Evolutionary conservation across 441 rosid species (phyloP), one percentile per base, ranked within the genome.

Genomic region (Gossypium schwendimanii): DNA sequence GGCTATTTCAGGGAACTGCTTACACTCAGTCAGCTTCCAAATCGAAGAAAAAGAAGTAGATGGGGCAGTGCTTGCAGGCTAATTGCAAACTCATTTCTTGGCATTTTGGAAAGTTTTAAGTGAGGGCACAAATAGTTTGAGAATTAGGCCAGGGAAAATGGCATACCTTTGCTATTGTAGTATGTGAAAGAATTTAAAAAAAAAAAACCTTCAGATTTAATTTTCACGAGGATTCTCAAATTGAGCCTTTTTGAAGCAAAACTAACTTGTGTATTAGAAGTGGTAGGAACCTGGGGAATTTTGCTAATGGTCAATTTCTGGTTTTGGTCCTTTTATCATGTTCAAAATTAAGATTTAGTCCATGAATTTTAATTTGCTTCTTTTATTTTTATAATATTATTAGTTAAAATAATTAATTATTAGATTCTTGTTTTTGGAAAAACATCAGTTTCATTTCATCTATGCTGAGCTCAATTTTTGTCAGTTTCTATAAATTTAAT

Each of bases 41-140:
- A 81, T 85, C 88, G 0, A 95, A 90, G 89, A 93, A 87, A 89
- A 93, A 91, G 89, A 91, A 89, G 89, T 86, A 87, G 85, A 80
- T 47, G 31, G 49, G 49, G 12, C 26, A 1, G 9, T 14, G 70
- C 15, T 17, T 44, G 1, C 3, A 59, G 73, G 70, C 73, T 45
- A 61, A 31, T 15, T 84, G 88, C 78, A 81, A 76, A 31, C 84
- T 78, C 68, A 68, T 50, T 11, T 44, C 39, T 33, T 33, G 67
- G 67, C 49, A 62, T 17, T 65, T 65, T 15, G 55, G 14, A 69
- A 54, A 45, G 18, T 11, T 36, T 39, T 11, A 36, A 54, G 47
- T 12, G 63, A 54, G 50, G 12, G 62, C 71, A 14, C 75, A 66
- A 54, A 83, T 75, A 76, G 70, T 39, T 45, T 72, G 79, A 80